Conservation (phyloP, 192 early-diverging fungal genomes). For the Lobosporangium transversale region DNA sequence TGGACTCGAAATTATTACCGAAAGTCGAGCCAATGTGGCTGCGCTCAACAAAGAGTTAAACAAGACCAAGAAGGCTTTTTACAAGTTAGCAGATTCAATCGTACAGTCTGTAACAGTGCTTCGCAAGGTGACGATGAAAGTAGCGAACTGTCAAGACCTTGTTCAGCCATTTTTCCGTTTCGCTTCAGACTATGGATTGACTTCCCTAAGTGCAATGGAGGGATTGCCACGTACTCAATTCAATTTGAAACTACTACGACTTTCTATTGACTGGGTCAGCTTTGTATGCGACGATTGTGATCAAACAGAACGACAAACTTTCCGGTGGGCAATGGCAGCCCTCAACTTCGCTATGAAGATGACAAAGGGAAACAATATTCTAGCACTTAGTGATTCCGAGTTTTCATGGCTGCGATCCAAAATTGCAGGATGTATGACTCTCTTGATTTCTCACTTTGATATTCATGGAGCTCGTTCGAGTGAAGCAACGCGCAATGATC, state of each 20-base stretch:
- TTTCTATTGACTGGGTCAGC: slow-evolving; percentile 88
- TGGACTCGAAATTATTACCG: slow-evolving; percentile 59
- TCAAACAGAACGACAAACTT: slow-evolving; percentile 81
- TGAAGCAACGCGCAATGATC: slow-evolving; percentile 46
- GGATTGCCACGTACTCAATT: slow-evolving; percentile 63
- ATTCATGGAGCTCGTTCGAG: slow-evolving; percentile 70
- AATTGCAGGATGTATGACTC: slow-evolving; percentile 81
- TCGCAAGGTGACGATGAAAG: slow-evolving; percentile 56
- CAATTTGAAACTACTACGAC: slow-evolving; percentile 71
- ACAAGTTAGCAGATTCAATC: slow-evolving; percentile 62
- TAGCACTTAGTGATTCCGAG: slow-evolving; percentile 73
- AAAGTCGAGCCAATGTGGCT: slow-evolving; percentile 67
- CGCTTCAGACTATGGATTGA: slow-evolving; percentile 75
- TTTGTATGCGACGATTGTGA: slow-evolving; percentile 87
- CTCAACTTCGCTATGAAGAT: slow-evolving; percentile 85
- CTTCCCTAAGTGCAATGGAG: slow-evolving; percentile 54
- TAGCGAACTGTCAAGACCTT: slow-evolving; percentile 65
- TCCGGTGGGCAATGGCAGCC: slow-evolving; percentile 86
- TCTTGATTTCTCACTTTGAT: slow-evolving; percentile 87
- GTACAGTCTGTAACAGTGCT: slow-evolving; percentile 66
- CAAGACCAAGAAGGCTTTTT: slow-evolving; percentile 65
- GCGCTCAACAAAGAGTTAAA: slow-evolving; percentile 66
- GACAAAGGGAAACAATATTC: slow-evolving; percentile 76
- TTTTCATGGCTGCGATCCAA: slow-evolving; percentile 76
- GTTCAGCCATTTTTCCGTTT: slow-evolving; percentile 78